Evolutionary conservation across 169 alveolate genomes (phyloP), one percentile per base, ranked within the genome.

Genomic region (Eimeria falciformis): DNA sequence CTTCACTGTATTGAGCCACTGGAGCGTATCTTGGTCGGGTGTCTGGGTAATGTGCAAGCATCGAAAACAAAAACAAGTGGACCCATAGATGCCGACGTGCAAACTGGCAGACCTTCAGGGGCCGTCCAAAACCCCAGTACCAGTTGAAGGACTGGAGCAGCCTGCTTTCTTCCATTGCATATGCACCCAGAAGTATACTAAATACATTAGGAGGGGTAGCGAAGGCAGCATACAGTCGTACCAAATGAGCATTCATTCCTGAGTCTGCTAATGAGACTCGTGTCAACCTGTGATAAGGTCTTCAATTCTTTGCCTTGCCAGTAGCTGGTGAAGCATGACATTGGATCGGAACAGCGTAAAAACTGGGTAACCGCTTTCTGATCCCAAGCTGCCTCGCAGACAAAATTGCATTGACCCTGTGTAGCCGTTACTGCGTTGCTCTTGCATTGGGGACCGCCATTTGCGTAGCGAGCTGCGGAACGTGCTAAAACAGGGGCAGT

Each of bases 401-500:
- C 75, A 27, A 81, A 81, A 9, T 55, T 55, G 89, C 89, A 81
- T 21, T 81, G 89, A 55, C 55, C 58, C 0, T 81, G 56, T 0
- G 55, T 53, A 37, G 75, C 27, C 6, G 89, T 53, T 45, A 56
- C 2, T 25, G 43, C 40, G 29, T 5, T 18, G 27, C 27, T 17
- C 23, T 33, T 81, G 43, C 89, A 81, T 12, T 81, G 75, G 6
- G 89, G 89, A 21, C 89, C 89, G 17, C 89, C 89, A 81, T 81
- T 81, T 4, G 27, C 56, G 73, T 55, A 45, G 73, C 55, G 40
- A 53, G 56, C 37, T 33, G 58, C 89, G 18, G 71, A 81, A 45
- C 89, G 89, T 27, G 29, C 89, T 81, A 43, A 18, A 62, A 56
- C 58, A 46, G 46, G 4, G 69, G 68, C 21, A 2, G 27, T 5